Percentiles rank a stretch among this genome's conserved stretches.
Conservation (phyloP, 257 asterid species). For the Scutellaria baicalensis region DNA sequence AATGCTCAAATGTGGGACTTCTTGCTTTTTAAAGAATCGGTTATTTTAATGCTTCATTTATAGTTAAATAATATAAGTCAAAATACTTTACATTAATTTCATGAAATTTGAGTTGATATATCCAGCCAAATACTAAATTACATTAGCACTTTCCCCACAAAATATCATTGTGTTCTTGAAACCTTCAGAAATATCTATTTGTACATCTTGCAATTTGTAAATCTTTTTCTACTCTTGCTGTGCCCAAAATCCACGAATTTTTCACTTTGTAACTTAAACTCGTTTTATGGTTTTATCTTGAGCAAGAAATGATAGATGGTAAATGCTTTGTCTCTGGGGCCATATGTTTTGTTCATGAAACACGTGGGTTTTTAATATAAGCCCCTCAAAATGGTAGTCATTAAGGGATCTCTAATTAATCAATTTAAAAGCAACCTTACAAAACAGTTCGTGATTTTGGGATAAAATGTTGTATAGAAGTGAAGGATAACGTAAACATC, state of each 20-base stretch:
- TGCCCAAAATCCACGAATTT: no score
- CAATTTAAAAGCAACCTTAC: no score
- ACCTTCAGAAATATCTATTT: no score
- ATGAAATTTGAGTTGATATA: background rate
- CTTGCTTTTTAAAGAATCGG: no score
- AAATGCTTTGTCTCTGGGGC: background rate
- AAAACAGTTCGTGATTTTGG: no score
- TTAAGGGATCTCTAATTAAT: background rate
- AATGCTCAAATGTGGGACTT: background rate
- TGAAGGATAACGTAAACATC: background rate
- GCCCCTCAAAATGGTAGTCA: background rate
- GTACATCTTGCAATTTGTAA: no score
- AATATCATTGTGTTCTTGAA: background rate
- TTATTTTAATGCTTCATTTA: background rate
- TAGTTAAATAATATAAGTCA: background rate
- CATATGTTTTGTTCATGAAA: constrained; percentile 8
- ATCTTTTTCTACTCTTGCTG: no score
- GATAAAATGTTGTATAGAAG: no score
- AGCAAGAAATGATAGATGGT: background rate
- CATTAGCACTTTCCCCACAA: background rate
- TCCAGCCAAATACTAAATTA: background rate
- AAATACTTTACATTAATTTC: background rate
- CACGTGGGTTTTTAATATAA: constrained; percentile 2
- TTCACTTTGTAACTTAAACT: no score
- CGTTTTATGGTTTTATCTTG: no score